Conservation (phyloP, 768 basidiomycete genomes). For the Hemileccinum impolitum region DNA sequence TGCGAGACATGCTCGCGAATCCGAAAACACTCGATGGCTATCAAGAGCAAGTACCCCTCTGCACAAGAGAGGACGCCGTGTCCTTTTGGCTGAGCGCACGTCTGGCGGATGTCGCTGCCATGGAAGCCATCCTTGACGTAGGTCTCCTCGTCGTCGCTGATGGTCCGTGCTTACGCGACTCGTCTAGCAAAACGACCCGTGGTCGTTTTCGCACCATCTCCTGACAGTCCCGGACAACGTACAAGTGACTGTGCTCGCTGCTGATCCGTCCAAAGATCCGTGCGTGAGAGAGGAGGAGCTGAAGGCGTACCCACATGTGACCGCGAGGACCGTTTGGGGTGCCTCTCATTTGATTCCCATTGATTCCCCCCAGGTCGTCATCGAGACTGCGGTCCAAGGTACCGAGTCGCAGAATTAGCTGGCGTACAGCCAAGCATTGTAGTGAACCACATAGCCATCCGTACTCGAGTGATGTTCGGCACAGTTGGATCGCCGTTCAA, state of each 20-base stretch:
- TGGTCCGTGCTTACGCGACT: not conserved
- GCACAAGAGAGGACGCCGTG: constrained; percentile 5
- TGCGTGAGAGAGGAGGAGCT: too few relatives aligned
- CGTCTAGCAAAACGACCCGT: constrained; percentile 20
- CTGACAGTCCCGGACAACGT: too few relatives aligned
- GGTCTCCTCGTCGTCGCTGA: not conserved
- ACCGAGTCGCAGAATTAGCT: too few relatives aligned
- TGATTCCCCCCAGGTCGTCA: constrained; percentile 13
- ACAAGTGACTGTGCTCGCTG: too few relatives aligned
- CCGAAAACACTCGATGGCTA: not conserved
- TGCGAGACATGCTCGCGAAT: not conserved
- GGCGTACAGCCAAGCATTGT: too few relatives aligned
- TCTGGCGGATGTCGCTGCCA: constrained; percentile 7
- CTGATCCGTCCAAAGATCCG: too few relatives aligned
- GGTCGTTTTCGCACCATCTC: constrained; percentile 4
- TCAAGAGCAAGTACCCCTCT: not conserved
- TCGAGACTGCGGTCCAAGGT: constrained; percentile 1
- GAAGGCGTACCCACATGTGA: too few relatives aligned
- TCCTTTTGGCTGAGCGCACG: not conserved
- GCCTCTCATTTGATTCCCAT: constrained; percentile 13
- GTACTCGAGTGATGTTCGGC: too few relatives aligned
- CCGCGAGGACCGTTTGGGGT: not conserved
- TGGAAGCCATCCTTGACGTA: constrained; percentile 14
- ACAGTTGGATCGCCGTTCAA: not conserved
- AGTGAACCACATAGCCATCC: too few relatives aligned